Base-by-base conservation (phyloP, 805 yeast species). In the Hanseniaspora opuntiae region DNA sequence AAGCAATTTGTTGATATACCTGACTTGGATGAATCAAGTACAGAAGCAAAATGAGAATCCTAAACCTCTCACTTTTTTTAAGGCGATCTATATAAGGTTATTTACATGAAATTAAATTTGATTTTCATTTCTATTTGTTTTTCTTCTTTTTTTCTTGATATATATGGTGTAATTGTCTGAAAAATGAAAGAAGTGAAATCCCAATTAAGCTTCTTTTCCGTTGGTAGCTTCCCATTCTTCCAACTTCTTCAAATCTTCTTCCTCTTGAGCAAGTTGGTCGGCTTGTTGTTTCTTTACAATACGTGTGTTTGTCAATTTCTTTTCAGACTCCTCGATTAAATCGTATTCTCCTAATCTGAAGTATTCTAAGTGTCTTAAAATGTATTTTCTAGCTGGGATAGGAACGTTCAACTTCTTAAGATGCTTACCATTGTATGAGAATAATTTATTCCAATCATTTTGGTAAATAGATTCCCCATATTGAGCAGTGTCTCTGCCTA, bases 361-460 rank as follows among this genome's bases (percentile, higher is more conserved):
- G 60, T 75, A 78, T 62, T 88, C 81, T 47, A 78, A 74, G 82
- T 94, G 88, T 45, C 75, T 71, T 56, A 87, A 68, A 55, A 89
- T 75, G 68, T 85, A 85, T 62, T 82, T 77, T 65, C 97, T 75
- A 45, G 81, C 74, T 45, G 78, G 73, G 2, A 79, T 74, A 54
- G 86, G 90, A 35, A 90, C 72, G 17, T 97, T 97, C 65, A 79
- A 74, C 47, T 77, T 79, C 65, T 86, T 87, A 76, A 90, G 69
- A 22, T 71, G 69, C 51, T 65, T 61, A 3, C 86, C 74, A 22
- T 74, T 62, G 57, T 81, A 72, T 30, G 65, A 65, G 69, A 86
- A 81, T 55, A 90, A 75, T 58, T 77, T 74, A 11, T 78, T 73
- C 89, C 89, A 84, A 38, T 69, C 68, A 59, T 84, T 75, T 59